Evolutionary conservation across 2,329 filamentous ascomycete genomes (phyloP), one percentile per base, ranked within the genome.

Genomic region (Macrophomina pseudophaseolina): DNA sequence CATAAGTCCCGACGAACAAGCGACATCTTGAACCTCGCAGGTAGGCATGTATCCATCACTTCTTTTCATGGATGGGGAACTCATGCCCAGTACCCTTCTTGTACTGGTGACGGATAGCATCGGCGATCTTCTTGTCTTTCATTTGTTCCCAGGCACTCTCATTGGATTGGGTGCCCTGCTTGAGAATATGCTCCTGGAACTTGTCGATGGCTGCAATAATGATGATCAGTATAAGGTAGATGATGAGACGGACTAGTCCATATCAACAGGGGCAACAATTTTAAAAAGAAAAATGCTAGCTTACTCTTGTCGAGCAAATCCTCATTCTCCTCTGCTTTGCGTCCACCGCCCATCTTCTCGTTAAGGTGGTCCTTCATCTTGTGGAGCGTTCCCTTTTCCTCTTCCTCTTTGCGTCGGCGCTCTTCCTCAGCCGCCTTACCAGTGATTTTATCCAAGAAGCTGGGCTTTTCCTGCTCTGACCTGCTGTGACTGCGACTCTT

Each of bases 291-390:
- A 51, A 11, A 23, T 49, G 16, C 44, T 23, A 23, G 48, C 59
- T 59, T 58, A 67, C 66, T 53, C 51, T 67, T 67, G 30, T 67
- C 66, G 16, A 67, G 60, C 32, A 65, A 23, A 52, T 59, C 66
- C 51, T 67, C 66, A 7, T 65, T 40, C 52, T 64, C 42, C 66
- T 67, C 66, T 12, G 59, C 51, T 33, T 64, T 46, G 14, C 42
- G 33, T 11, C 66, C 66, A 14, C 66, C 66, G 14, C 66, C 66
- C 51, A 60, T 46, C 51, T 42, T 49, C 30, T 63, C 59, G 46
- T 67, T 65, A 23, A 67, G 38, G 35, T 65, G 51, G 28, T 67
- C 60, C 30, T 52, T 53, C 56, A 62, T 49, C 56, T 66, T 66
- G 11, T 46, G 28, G 9, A 62, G 28, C 16, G n/a, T 35, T 8